Percentiles rank a stretch among this genome's conserved stretches.
phyloP scores from a whole-genome alignment of 2,329 filamentous ascomycete species.

The Fusarium tjaetaba region DNA sequence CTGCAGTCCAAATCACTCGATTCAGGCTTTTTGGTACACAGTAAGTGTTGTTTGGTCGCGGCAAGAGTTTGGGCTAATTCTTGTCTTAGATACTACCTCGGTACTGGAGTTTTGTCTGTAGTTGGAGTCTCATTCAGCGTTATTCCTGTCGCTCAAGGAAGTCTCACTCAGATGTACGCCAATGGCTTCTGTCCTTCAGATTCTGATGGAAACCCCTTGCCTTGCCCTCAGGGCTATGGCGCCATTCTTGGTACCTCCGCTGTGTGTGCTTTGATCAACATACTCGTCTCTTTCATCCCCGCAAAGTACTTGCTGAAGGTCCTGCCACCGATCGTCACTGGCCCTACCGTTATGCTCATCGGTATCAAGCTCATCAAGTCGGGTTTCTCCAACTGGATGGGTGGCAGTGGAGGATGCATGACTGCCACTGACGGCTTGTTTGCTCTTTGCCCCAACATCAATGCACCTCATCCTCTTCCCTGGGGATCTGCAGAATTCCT shows the following conservation, averaged over 20 bases:
- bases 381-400: constrained; percentile 82
- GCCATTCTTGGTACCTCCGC: constrained; percentile 74
- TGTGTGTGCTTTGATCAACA: constrained; percentile 74
- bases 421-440: constrained; percentile 64
- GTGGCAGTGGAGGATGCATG: constrained; percentile 71
- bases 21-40: constrained; percentile 76
- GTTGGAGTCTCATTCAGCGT: constrained; percentile 65
- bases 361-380: constrained; percentile 77
- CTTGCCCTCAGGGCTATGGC: constrained; percentile 81
- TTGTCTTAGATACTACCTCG: constrained; percentile 72
- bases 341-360: constrained; percentile 76
- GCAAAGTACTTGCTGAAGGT: constrained; percentile 74
- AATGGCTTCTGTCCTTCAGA: constrained; percentile 73
- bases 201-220: constrained; percentile 70
- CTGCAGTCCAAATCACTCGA: constrained; percentile 79
- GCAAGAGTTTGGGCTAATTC: neutral
- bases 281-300: constrained; percentile 78
- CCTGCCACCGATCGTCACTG: constrained; percentile 83
- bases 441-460: constrained; percentile 71
- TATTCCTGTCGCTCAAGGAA: constrained; percentile 64
- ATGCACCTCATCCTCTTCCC: constrained; percentile 75
- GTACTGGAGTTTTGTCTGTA: constrained; percentile 82
- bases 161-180: constrained; percentile 79
- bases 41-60: constrained; percentile 45
- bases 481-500: constrained; percentile 86